Base-by-base conservation (phyloP, 73 alveolate species). In the Uronychia setigera region DNA sequence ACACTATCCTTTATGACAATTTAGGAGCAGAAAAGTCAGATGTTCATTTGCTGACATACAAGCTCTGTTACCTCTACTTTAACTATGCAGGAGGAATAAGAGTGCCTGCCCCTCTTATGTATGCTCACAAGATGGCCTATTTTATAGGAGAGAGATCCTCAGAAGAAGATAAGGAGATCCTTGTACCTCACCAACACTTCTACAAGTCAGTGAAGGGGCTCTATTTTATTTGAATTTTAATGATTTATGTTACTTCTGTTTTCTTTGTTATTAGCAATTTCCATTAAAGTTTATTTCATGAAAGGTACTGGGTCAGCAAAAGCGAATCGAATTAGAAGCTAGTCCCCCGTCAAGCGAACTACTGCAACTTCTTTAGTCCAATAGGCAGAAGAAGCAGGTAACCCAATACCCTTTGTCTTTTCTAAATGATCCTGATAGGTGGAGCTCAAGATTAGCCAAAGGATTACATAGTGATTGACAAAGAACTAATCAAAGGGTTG, bases 91-190 rank as follows among this genome's bases (percentile, higher is more conserved):
- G 98, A 46, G 95, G 97, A 33, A 93, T 96, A 29, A 92, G 94
- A 83, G 87, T 94, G n/a, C 99, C 99, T 14, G 97, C 97, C 35
- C 94, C 96, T 26, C 80, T 94, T 1, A 86, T 92, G 91, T 96
- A 94, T 81, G 97, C 99, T 77, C 96, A 90, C 76, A 83, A 91
- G 83, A 74, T 89, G 19, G 96, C 97, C 0, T 85, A 92, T 60
- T 74, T 90, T 88, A 82, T 93, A 86, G 95, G 89, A 35, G 93
- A 88, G 60, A 92, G 93, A 74, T 46, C 82, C 33, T 83, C 87
- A 31, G 58, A 29, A 32, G 84, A 84, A 1, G 58, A 86, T 58
- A 85, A 79, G 5, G 59, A 76, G 59, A 76, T 13, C 11, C 30
- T 76, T 30, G 13, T 83, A 11, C 28, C 33, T n/a, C 91, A 79